A percentile compares a stretch with the other conserved stretches of the same genome.
Conservation (phyloP, 306 rosid species). For the Cicer bijugum region DNA sequence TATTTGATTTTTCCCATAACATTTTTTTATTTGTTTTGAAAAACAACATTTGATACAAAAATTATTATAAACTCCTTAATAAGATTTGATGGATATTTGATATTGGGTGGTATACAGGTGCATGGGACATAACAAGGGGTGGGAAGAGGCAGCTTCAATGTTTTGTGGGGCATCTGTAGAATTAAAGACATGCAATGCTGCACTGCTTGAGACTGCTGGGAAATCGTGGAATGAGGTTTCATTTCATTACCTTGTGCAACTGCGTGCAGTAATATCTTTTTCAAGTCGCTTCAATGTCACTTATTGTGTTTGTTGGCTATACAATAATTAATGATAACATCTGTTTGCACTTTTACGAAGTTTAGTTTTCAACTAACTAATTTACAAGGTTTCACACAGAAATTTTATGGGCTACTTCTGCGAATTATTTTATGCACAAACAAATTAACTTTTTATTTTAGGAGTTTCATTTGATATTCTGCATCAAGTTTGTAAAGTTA, state of each 20-base stretch:
- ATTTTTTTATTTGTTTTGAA: slow-evolving; percentile 9
- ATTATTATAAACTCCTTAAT: slow-evolving; percentile 4
- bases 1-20: neutral
- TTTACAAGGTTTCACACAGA: neutral
- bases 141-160: slow-evolving; percentile 99
- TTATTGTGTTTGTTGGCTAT: slow-evolving; percentile 24
- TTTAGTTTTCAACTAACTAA: slow-evolving; percentile 17
- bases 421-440: slow-evolving; percentile 12
- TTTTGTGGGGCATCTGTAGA: slow-evolving; percentile 82
- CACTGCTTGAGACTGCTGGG: slow-evolving; percentile 86
- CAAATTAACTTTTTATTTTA: slow-evolving; percentile 9
- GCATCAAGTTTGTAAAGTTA: neutral
- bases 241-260: slow-evolving; percentile 40
- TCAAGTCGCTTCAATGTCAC: slow-evolving; percentile 20
- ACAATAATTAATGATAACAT: neutral
- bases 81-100: slow-evolving; percentile 35
- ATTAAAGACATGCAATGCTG: slow-evolving; percentile 90
- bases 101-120: slow-evolving; percentile 68
- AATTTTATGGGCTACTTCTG: slow-evolving; percentile 5
- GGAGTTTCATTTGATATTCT: slow-evolving; percentile 9
- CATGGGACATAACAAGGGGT: slow-evolving; percentile 98
- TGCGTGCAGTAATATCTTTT: slow-evolving; percentile 10
- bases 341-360: neutral
- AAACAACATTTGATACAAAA: neutral
- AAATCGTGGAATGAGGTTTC: slow-evolving; percentile 93